phyloP scores from a whole-genome alignment of 306 rosid genomes.

The Senna tora region DNA sequence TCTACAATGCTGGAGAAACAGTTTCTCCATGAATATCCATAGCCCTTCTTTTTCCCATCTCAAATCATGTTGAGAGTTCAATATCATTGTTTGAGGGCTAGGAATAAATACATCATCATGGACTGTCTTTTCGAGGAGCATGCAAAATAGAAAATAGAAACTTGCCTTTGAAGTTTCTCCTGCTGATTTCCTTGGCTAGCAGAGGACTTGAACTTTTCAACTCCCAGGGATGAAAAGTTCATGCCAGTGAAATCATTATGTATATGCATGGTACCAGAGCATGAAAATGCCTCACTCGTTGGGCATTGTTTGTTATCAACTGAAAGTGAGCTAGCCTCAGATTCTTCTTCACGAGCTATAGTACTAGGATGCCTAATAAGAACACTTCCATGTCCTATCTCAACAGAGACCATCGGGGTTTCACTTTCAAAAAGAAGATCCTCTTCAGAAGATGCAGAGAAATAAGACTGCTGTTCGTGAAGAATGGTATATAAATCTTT shows the following conservation, averaged over 20 bases:
- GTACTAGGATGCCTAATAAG: slow-evolving; percentile 93
- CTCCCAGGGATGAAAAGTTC: slow-evolving; percentile 48
- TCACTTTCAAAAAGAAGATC: slow-evolving; percentile 93
- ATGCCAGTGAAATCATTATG: slow-evolving; percentile 51
- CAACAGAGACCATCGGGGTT: slow-evolving; percentile 99
- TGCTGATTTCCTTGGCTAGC: slow-evolving; percentile 56
- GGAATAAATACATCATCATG: slow-evolving; percentile 8
- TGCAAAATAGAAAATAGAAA: slow-evolving; percentile 25
- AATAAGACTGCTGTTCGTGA: slow-evolving; percentile 87
- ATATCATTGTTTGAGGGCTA: not conserved
- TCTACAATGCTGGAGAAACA: slow-evolving; percentile 28
- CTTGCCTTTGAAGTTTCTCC: slow-evolving; percentile 62
- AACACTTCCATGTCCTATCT: slow-evolving; percentile 99
- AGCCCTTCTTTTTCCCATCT: not conserved
- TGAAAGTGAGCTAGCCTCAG: slow-evolving; percentile 97
- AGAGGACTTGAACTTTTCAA: slow-evolving; percentile 51
- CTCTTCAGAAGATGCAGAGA: slow-evolving; percentile 89
- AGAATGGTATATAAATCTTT: slow-evolving; percentile 85
- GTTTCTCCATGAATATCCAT: slow-evolving; percentile 1
- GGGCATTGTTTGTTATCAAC: slow-evolving; percentile 77
- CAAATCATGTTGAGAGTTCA: slow-evolving; percentile 15
- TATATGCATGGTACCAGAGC: slow-evolving; percentile 49
- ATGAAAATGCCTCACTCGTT: slow-evolving; percentile 71
- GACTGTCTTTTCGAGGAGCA: not conserved
- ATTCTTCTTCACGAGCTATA: slow-evolving; percentile 88